These are phyloP conservation scores for Skeletonema grethae DNA, from an alignment of 108 stramenopile species.

Conservation along the genomic window DNA sequence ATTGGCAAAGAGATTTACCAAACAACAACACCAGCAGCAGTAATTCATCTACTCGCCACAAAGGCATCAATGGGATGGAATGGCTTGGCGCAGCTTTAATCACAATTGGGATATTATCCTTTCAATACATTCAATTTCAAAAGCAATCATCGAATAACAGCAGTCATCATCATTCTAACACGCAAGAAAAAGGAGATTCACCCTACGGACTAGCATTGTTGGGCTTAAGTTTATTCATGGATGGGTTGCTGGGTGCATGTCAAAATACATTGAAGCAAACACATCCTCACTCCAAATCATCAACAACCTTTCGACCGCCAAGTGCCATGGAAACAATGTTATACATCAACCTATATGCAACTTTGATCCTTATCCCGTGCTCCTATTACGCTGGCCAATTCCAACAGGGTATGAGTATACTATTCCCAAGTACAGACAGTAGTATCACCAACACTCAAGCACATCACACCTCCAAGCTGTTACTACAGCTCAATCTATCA, in stretches of 20 bases:
- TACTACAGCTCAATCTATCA: conserved; percentile 59
- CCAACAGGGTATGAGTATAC: conserved; percentile 57
- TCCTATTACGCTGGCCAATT: conserved; percentile 67
- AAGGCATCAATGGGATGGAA: conserved; percentile 60
- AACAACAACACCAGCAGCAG: neutral
- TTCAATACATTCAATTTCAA: conserved; percentile 70
- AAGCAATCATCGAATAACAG: conserved; percentile 16
- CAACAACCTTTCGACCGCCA: conserved; percentile 55
- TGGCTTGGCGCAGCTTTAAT: conserved; percentile 79
- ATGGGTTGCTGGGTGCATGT: conserved; percentile 78
- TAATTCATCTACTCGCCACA: neutral
- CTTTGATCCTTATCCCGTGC: conserved; percentile 67
- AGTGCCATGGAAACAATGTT: conserved; percentile 86
- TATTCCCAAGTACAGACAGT: conserved; percentile 26
- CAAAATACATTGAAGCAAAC: conserved; percentile 70
- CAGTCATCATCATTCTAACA: conserved; percentile 1
- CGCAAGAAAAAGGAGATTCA: conserved; percentile 39
- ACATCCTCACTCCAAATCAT: neutral
- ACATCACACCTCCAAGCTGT: conserved; percentile 27
- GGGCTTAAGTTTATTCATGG: conserved; percentile 65
- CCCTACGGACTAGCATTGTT: conserved; percentile 71
- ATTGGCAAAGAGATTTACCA: neutral
- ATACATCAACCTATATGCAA: conserved; percentile 74
- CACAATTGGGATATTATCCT: conserved; percentile 75
- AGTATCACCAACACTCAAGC: neutral